Evolutionary conservation across 441 rosid species (phyloP), one percentile per base, ranked within the genome.

Genomic region (Eugenia klotzschiana): DNA sequence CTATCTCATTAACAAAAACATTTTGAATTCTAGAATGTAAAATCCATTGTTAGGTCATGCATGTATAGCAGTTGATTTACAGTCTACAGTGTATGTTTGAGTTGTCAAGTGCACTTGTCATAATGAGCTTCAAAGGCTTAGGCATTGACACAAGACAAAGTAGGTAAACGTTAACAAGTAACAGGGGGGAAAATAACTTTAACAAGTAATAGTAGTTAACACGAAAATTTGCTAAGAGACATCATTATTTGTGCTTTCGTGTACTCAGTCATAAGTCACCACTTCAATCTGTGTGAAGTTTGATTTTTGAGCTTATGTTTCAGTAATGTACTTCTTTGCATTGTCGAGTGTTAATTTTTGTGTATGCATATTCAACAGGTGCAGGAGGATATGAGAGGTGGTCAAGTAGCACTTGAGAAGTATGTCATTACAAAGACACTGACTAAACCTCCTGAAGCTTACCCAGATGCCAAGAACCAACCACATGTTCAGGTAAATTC

Each of bases 391-490:
- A 94, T 94, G 98, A 94, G 98, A 91, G 92, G 87, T 87, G 99
- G 98, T 83, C 94, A 94, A 91, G 94, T 94, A 82, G 92, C 88
- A 41, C 95, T 97, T 82, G 97, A 95, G 92, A 93, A 95, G 89
- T 97, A 95, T 86, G 90, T 94, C 85, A 97, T 97, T 86, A 94
- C 98, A 86, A 95, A 95, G 93, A 87, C 97, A 86, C 90, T 97
- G 90, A 97, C 98, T 85, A 97, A 95, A 87, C 93, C 95, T 55
- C 98, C 98, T 69, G 96, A 93, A 93, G 95, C 97, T 80, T 97
- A 97, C 88, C 96, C 98, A 81, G 98, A 97, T 92, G 94, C 96
- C 86, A 95, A 91, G 91, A 94, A 93, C 88, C 99, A 95, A 86
- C 98, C 98, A n/a, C 99, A 97, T 87, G 99, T 94, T 89, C 93